Evolutionary conservation across 2,329 filamentous ascomycete genomes (phyloP).

Genomic region (Saccharata proteae): DNA sequence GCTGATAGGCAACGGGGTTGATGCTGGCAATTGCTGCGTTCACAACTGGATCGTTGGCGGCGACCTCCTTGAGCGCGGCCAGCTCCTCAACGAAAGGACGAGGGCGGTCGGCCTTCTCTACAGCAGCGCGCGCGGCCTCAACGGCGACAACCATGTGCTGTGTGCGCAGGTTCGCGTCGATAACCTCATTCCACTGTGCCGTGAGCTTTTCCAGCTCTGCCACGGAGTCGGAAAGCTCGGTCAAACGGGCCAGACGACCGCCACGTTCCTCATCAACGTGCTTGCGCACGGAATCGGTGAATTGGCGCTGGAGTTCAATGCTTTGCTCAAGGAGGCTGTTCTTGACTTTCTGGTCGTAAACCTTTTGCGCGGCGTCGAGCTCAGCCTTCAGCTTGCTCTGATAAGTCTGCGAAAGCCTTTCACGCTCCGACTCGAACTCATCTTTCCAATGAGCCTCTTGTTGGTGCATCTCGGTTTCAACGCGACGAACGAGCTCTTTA

Average conservation of each 20-base stretch:
- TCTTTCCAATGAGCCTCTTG: constrained; percentile 76
- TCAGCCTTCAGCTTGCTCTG: constrained; percentile 69
- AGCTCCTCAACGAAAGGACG: constrained; percentile 85
- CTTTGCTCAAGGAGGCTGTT: constrained; percentile 88
- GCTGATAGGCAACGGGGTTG: constrained; percentile 86
- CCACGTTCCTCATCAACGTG: constrained; percentile 82
- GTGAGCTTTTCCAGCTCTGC: constrained; percentile 79
- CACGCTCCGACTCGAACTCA: constrained; percentile 81
- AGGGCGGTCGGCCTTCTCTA: constrained; percentile 62
- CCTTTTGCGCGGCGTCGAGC: constrained; percentile 63
- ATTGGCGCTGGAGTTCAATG: constrained; percentile 74
- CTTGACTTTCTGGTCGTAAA: constrained; percentile 70
- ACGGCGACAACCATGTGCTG: constrained; percentile 95
- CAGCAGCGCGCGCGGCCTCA: constrained; percentile 75
- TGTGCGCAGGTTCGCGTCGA: constrained; percentile 82
- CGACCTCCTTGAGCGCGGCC: constrained; percentile 87
- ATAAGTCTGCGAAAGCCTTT: constrained; percentile 65
- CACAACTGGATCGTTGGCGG: constrained; percentile 71
- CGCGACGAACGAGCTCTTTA: constrained; percentile 73
- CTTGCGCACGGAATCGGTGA: constrained; percentile 62
- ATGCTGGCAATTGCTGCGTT: constrained; percentile 93
- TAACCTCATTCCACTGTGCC: constrained; percentile 76
- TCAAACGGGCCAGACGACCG: constrained; percentile 74
- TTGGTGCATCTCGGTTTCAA: constrained; percentile 68
- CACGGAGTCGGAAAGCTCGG: constrained; percentile 66